Evolutionary conservation across 257 asterid genomes (phyloP), one percentile per base, ranked within the genome.

Genomic region (Pogostemon cablin): DNA sequence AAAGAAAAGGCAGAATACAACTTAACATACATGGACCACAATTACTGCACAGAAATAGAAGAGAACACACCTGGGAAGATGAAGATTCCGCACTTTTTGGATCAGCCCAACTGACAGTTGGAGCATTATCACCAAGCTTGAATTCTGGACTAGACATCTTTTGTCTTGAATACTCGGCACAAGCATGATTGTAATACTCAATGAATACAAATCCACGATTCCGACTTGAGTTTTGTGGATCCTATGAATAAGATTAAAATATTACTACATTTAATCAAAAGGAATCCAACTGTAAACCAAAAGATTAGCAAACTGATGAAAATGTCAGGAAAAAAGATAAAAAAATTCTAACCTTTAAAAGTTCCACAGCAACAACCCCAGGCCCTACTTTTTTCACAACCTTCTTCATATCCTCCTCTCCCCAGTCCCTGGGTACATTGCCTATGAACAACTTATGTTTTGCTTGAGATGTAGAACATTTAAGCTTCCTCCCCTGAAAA

Each of bases 71-170:
- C 97, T 91, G 99, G 41, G 95, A 82, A 64, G 96, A 76, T 4
- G 98, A 80, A 65, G 96, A 80, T 74, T 93, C 99, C 55, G 87
- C 86, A 72, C 81, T 93, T 80, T 84, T 89, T 44, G 97, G 93
- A 81, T 91, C 97, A 59, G 99, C 99, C 99, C 99, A 95, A 77
- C 99, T 95, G 74, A 95, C 99, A 67, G 99, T 95, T 56, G 99
- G 99, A 64, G 93, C 88, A 76, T 85, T 88, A 59, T 87, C 96
- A 72, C 91, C 96, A 61, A 95, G 95, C 80, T 91, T 91, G 79
- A 95, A 95, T 9, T 88, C 73, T 25, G 98, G 83, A 69, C 61
- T 73, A 17, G 97, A 91, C 98, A 95, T 95, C 78, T 84, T 86
- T 78, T 86, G 85, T 68, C 98, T 88, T 3, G 99, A 88, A 81